A percentile compares a stretch with the other conserved stretches of the same genome.
These are phyloP conservation scores for Penicillium cosmopolitanum DNA, from an alignment of 495 filamentous ascomycete genomes.

Conservation along the genomic window DNA sequence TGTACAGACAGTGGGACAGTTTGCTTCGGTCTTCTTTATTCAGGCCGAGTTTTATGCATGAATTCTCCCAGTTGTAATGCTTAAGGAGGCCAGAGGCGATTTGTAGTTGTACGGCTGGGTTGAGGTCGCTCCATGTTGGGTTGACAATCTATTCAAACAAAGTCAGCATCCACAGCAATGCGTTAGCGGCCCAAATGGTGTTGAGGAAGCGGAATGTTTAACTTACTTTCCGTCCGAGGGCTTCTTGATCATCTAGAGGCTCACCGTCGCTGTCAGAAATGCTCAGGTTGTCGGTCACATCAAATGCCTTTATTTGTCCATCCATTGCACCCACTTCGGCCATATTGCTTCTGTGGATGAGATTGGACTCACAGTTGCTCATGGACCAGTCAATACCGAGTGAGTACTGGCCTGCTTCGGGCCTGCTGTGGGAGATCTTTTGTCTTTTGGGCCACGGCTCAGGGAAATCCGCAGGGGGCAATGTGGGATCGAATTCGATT, in stretches of 20 bases:
- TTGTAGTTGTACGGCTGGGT: conserved; percentile 36
- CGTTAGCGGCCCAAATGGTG: no score
- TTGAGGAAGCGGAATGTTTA: not conserved
- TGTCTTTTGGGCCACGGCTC: conserved; percentile 1
- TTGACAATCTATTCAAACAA: conserved; percentile 8
- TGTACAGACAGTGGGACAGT: conserved; percentile 15
- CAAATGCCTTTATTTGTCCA: conserved; percentile 4
- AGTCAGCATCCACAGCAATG: not conserved
- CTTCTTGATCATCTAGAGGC: not conserved
- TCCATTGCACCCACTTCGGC: conserved; percentile 23
- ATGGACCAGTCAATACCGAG: conserved; percentile 28
- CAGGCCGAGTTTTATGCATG: conserved; percentile 32
- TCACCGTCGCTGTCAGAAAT: conserved; percentile 32
- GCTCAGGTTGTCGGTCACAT: conserved; percentile 16
- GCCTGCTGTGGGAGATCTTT: not conserved
- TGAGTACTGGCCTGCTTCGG: not conserved
- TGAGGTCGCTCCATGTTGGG: conserved; percentile 42
- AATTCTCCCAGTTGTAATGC: conserved; percentile 17
- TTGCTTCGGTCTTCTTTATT: conserved; percentile 22
- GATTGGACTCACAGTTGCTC: conserved; percentile 43
- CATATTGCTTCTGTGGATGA: conserved; percentile 42
- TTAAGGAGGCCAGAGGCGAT: conserved; percentile 39
- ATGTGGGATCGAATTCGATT: conserved; percentile 43
- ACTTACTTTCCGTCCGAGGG: conserved; percentile 19
- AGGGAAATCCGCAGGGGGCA: conserved; percentile 47